Evolutionary conservation across 441 rosid genomes (phyloP).

Genomic region (Francoa sonchifolia): DNA sequence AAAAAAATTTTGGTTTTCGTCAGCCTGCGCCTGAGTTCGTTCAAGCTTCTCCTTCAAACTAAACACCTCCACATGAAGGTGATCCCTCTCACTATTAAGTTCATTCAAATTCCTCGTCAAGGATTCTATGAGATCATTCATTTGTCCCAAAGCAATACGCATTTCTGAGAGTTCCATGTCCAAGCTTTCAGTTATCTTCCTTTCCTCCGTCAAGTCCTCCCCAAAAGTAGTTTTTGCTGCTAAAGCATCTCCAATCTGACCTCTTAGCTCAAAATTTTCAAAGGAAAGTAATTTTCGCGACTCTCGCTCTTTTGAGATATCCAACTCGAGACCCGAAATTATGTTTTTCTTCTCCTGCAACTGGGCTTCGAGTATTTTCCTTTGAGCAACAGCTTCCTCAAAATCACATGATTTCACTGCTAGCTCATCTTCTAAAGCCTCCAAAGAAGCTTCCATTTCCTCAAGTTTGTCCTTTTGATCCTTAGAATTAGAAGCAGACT

Average conservation of each 20-base stretch:
- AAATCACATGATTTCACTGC: slow-evolving; percentile 49
- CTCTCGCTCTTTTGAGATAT: slow-evolving; percentile 29
- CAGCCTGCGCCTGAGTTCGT: slow-evolving; percentile 36
- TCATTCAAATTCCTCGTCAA: slow-evolving; percentile 40
- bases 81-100: slow-evolving; percentile 48
- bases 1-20: slow-evolving; percentile 52
- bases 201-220: slow-evolving; percentile 50
- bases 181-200: slow-evolving; percentile 48
- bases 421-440: slow-evolving; percentile 68
- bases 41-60: slow-evolving; percentile 50
- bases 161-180: slow-evolving; percentile 63
- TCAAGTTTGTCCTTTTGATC: slow-evolving; percentile 81
- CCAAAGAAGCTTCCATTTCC: slow-evolving; percentile 48
- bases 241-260: slow-evolving; percentile 26
- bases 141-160: slow-evolving; percentile 44
- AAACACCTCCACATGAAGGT: slow-evolving; percentile 43
- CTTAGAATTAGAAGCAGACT: slow-evolving; percentile 67
- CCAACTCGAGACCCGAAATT: slow-evolving; percentile 39
- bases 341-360: slow-evolving; percentile 52
- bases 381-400: slow-evolving; percentile 37
- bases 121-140: slow-evolving; percentile 49
- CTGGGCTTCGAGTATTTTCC: slow-evolving; percentile 49
- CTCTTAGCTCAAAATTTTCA: slow-evolving; percentile 48
- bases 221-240: slow-evolving; percentile 39
- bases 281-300: slow-evolving; percentile 21